Evolutionary conservation across 2,329 filamentous ascomycete genomes (phyloP).

Genomic region (Aspergillus niger): DNA sequence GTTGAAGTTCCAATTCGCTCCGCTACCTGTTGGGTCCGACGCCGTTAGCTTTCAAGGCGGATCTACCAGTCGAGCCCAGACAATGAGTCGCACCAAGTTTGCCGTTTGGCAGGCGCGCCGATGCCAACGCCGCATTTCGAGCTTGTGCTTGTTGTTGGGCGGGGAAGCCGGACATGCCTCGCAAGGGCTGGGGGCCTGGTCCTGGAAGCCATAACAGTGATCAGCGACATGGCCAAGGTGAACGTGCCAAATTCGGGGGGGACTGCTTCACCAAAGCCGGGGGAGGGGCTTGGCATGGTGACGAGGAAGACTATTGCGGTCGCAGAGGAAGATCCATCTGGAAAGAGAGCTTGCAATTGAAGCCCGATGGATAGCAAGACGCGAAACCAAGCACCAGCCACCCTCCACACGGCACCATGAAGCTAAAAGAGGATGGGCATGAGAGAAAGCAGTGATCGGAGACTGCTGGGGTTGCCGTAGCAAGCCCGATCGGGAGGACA

Average conservation of each 20-base stretch:
- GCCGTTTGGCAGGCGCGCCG: slow-evolving; percentile 55
- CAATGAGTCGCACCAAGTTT: slow-evolving; percentile 51
- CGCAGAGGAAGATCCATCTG: slow-evolving; percentile 25
- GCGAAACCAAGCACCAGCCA: slow-evolving; percentile 7
- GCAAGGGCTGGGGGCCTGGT: slow-evolving; percentile 53
- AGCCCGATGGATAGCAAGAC: slow-evolving; percentile 11
- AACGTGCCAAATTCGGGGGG: slow-evolving; percentile 4
- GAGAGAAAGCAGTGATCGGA: slow-evolving; percentile 4
- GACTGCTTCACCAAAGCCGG: slow-evolving; percentile 4
- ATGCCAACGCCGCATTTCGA: slow-evolving; percentile 51
- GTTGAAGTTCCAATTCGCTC: slow-evolving; percentile 61
- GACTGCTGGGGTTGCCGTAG: slow-evolving; percentile 13
- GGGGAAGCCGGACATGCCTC: slow-evolving; percentile 57
- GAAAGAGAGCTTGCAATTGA: slow-evolving; percentile 25
- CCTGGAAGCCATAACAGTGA: slow-evolving; percentile 35
- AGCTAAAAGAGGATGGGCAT: slow-evolving; percentile 2
- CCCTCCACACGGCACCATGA: slow-evolving; percentile 1
- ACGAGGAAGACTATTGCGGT: slow-evolving; percentile 21
- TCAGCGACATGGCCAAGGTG: slow-evolving; percentile 17
- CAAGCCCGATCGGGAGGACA: slow-evolving; percentile 19
- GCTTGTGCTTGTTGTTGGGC: slow-evolving; percentile 52
- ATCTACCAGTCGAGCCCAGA: neutral
- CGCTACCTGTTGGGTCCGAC: slow-evolving; percentile 46
- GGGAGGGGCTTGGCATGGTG: slow-evolving; percentile 7
- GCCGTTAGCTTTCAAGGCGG: slow-evolving; percentile 27